phyloP scores from a whole-genome alignment of 495 filamentous ascomycete species.

The Penicillium flavigenum region DNA sequence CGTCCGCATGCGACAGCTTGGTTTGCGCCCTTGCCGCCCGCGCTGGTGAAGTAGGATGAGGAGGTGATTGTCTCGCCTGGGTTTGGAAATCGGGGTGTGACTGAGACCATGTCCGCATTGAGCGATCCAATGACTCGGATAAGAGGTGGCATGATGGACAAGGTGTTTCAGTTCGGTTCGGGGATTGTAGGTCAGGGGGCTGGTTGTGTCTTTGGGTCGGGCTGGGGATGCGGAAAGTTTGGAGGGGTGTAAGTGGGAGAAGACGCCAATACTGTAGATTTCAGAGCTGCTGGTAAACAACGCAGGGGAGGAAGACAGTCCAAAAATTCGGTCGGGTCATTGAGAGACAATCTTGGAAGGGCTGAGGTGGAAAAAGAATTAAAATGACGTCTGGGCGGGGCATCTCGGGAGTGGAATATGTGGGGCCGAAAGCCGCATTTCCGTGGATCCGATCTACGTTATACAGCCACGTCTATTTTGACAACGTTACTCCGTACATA shows the following conservation, averaged over 20 bases:
- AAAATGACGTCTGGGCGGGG: neutral
- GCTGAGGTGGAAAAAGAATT: neutral
- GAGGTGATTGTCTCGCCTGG: slow-evolving; percentile 87
- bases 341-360: neutral
- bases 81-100: slow-evolving; percentile 76
- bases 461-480: neutral
- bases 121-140: slow-evolving; percentile 88
- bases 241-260: neutral
- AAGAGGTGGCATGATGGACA: slow-evolving; percentile 43
- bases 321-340: neutral
- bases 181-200: neutral
- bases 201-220: neutral
- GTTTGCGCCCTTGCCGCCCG: slow-evolving; percentile 94
- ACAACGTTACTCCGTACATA: neutral
- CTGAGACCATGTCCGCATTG: slow-evolving; percentile 87
- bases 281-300: too few relatives aligned
- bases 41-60: slow-evolving; percentile 71
- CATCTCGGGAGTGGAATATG: neutral
- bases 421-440: neutral
- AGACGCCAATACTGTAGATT: too few relatives aligned
- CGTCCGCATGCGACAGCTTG: slow-evolving; percentile 81
- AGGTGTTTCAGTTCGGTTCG: neutral
- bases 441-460: slow-evolving; percentile 4
- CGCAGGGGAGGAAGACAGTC: neutral
- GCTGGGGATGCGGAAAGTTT: neutral